Conservation (phyloP, 495 filamentous ascomycete species). For the Neurospora sp. region DNA sequence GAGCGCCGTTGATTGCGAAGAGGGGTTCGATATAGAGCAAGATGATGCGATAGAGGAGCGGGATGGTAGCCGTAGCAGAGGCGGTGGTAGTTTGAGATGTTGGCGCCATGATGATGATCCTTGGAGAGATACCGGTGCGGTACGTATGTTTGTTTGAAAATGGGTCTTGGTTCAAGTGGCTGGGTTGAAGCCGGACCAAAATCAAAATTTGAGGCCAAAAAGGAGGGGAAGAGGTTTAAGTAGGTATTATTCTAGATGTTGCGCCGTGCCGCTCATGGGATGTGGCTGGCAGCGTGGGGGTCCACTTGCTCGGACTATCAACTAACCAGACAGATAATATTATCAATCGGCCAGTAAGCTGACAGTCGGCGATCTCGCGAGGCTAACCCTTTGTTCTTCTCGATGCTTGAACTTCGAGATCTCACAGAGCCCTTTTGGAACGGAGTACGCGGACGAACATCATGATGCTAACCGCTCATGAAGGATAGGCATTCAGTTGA, state of each 20-base stretch:
- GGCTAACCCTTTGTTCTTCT: not conserved
- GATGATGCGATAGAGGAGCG: conserved; percentile 35
- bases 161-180: not conserved
- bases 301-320: not conserved
- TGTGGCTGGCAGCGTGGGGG: not conserved
- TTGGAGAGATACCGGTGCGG: not conserved
- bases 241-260: not conserved
- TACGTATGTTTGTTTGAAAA: not conserved
- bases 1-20: conserved; percentile 12
- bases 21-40: conserved; percentile 52
- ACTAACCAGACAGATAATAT: not conserved
- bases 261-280: not conserved
- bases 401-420: not conserved
- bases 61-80: conserved; percentile 11
- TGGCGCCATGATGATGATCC: not conserved
- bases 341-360: not conserved
- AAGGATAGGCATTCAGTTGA: not conserved
- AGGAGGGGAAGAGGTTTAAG: not conserved
- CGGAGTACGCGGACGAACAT: not conserved
- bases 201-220: not conserved
- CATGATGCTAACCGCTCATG: not conserved
- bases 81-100: not conserved
- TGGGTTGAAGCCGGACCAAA: not conserved
- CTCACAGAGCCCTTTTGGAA: not conserved
- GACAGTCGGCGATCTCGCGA: not conserved